Evolutionary conservation across 192 early-diverging fungal species (phyloP), one percentile per base, ranked within the genome.

Genomic region (Linnemannia zychae): DNA sequence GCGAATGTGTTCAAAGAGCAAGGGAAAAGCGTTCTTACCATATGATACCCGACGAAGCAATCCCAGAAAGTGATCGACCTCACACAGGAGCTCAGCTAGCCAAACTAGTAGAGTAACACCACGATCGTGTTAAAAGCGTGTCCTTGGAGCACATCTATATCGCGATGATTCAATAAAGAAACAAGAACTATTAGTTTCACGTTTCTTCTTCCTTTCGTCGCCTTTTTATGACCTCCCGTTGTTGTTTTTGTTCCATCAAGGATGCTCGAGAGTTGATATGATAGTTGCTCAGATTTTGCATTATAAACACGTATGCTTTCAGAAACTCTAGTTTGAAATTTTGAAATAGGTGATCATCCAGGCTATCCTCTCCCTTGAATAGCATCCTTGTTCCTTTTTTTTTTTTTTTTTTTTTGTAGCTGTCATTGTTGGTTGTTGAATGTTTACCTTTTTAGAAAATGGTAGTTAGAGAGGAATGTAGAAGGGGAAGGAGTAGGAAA

Each of bases 311-410:
- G 80, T 79, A 82, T 86, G 84, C 81, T 79, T 86, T 90, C 89
- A 90, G 89, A 90, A 90, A 90, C 89, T 90, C 89, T 90, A 90
- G 89, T 90, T 90, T 90, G 89, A 88, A 88, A 82, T 88, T 81
- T 76, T 87, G 67, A 65, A 85, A 84, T 78, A 78, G 69, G 79
- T 84, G 77, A 88, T 88, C 87, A 87, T 80, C 85, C 83, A 85
- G 60, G 83, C 83, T 72, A 76, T 63, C 24, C 28, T 12, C 15
- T 63, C 57, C 24, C 57, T 63, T 28, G 57, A 63, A 31, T 28
- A 63, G 24, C 57, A 6, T 7, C 24, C 7, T 12, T 2, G 0
- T 28, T 63, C 57, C 57, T 63, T 24, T 63, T 31, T 1, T 24
- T 13, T 1, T n/a, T 57, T 57, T 57, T 20, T 24, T 57, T 20